Conservation (phyloP, 1,139 yeast genomes). For the Pichia sp. region DNA sequence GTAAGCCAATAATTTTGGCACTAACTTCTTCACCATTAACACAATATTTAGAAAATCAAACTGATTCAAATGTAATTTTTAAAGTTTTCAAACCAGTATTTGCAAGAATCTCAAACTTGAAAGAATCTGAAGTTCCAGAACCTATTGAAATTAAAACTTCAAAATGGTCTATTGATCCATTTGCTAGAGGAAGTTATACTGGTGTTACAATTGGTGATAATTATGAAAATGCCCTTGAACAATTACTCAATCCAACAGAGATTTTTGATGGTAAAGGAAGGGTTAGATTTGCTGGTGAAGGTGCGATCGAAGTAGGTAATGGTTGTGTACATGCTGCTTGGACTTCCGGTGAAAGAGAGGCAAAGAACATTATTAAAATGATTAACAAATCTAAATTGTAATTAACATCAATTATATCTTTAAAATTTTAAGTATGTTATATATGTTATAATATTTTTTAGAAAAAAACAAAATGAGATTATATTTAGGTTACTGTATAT, state of each 20-base stretch:
- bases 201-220: slow-evolving; percentile 32
- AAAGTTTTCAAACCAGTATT: slow-evolving; percentile 38
- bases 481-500: too few relatives aligned
- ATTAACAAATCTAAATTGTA: slow-evolving; percentile 23
- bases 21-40: slow-evolving; percentile 71
- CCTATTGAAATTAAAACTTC: slow-evolving; percentile 52
- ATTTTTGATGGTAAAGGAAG: slow-evolving; percentile 31
- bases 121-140: slow-evolving; percentile 27
- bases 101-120: slow-evolving; percentile 24
- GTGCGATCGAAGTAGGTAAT: slow-evolving; percentile 65
- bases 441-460: too few relatives aligned
- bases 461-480: too few relatives aligned
- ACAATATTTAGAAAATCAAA: slow-evolving; percentile 35
- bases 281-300: slow-evolving; percentile 82
- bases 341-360: slow-evolving; percentile 67
- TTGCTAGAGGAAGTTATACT: slow-evolving; percentile 65
- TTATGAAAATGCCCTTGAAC: slow-evolving; percentile 20
- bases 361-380: slow-evolving; percentile 29
- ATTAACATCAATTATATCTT: too few relatives aligned
- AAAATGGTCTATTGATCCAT: slow-evolving; percentile 68
- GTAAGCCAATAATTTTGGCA: slow-evolving; percentile 46
- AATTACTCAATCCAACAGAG: slow-evolving; percentile 24
- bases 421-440: too few relatives aligned
- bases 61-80: slow-evolving; percentile 34
- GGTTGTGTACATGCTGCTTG: slow-evolving; percentile 85